A percentile compares a stretch with the other conserved stretches of the same genome.
These are phyloP conservation scores for Amborella trichopoda DNA, from an alignment of 164 flowering plant genomes.

Conservation along the genomic window DNA sequence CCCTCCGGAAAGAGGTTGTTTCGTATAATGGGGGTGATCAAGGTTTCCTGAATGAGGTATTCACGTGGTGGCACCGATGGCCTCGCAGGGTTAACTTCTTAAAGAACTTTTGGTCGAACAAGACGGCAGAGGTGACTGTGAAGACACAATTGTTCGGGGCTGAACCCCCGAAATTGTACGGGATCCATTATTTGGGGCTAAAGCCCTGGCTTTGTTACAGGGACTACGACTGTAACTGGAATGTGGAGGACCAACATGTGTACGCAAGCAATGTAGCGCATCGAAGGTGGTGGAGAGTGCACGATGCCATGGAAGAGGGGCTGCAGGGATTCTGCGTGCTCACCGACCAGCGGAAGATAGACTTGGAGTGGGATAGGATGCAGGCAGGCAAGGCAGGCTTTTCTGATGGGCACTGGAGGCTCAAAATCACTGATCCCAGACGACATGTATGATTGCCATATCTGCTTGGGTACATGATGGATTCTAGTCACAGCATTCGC, in stretches of 20 bases:
- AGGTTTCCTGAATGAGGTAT: slow-evolving; percentile 67
- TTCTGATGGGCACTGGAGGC: slow-evolving; percentile 49
- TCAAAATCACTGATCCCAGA: slow-evolving; percentile 42
- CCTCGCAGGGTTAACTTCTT: slow-evolving; percentile 33
- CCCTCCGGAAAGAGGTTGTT: slow-evolving; percentile 13
- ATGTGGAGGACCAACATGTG: slow-evolving; percentile 11
- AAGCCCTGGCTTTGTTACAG: slow-evolving; percentile 88
- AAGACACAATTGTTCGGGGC: slow-evolving; percentile 9
- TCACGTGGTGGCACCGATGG: slow-evolving; percentile 83
- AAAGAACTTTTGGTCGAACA: slow-evolving; percentile 12
- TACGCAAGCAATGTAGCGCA: slow-evolving; percentile 66
- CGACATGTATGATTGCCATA: slow-evolving; percentile 9
- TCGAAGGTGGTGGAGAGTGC: slow-evolving; percentile 56
- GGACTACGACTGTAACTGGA: slow-evolving; percentile 92
- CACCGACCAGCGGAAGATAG: slow-evolving; percentile 15
- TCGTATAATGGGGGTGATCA: slow-evolving; percentile 87
- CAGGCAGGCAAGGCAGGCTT: slow-evolving; percentile 20
- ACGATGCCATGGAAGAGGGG: slow-evolving; percentile 35
- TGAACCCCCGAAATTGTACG: slow-evolving; percentile 8
- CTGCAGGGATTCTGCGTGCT: slow-evolving; percentile 38
- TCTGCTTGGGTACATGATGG: no score
- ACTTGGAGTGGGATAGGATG: slow-evolving; percentile 24
- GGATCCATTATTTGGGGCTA: slow-evolving; percentile 60
- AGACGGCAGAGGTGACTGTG: not conserved
- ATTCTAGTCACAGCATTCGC: no score